A percentile compares a stretch with the other conserved stretches of the same genome.
phyloP scores from a whole-genome alignment of 1,284 basidiomycete species.

The Pseudozyma pruni region DNA sequence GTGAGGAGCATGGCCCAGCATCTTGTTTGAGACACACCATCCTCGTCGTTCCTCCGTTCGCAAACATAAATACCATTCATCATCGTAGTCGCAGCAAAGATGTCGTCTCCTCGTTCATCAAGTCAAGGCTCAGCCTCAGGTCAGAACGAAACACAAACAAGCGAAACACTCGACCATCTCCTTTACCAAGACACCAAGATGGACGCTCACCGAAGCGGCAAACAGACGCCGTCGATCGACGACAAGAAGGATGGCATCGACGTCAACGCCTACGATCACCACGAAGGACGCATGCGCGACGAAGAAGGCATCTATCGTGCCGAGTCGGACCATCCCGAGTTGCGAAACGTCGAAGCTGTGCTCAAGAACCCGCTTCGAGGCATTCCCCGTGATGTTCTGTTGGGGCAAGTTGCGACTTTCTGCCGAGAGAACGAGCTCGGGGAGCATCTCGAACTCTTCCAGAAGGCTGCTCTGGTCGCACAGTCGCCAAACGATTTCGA shows the following conservation, averaged over 20 bases:
- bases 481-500: slow-evolving; percentile 70
- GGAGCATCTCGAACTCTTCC: slow-evolving; percentile 31
- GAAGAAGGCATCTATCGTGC: slow-evolving; percentile 1
- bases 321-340: not conserved
- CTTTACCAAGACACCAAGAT: not conserved
- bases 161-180: not conserved
- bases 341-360: slow-evolving; percentile 4
- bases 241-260: slow-evolving; percentile 4
- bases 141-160: too few species aligned
- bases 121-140: too few species aligned
- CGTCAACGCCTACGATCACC: not conserved
- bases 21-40: too few species aligned
- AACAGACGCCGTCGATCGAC: not conserved
- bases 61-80: too few species aligned
- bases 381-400: not conserved
- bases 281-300: not conserved
- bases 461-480: slow-evolving; percentile 52
- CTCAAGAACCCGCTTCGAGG: slow-evolving; percentile 7
- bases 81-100: too few species aligned
- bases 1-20: too few species aligned
- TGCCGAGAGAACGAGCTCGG: slow-evolving; percentile 30
- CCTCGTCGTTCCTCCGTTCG: too few species aligned
- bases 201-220: slow-evolving; percentile 2
- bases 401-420: not conserved
- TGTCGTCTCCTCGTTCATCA: too few species aligned